Conservation (phyloP, 345 rosid genomes). For the Hypericum perforatum region DNA sequence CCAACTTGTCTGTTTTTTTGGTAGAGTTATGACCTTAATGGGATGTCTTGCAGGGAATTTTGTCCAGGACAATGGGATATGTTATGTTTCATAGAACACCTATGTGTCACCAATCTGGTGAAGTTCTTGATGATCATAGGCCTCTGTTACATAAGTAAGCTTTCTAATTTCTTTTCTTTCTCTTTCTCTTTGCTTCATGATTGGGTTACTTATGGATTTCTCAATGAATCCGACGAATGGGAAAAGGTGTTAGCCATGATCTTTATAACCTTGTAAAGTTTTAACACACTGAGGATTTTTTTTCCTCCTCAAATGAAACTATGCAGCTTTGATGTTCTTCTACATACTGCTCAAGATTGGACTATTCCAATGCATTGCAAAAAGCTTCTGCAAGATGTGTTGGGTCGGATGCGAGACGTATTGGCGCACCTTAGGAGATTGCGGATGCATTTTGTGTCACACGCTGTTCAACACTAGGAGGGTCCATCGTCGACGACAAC, state of each 20-base stretch:
- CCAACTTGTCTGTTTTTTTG: not conserved
- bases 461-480: constrained; percentile 36
- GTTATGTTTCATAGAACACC: constrained; percentile 65
- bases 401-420: constrained; percentile 50
- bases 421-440: constrained; percentile 40
- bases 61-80: constrained; percentile 70
- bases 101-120: constrained; percentile 50
- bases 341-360: constrained; percentile 61
- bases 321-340: constrained; percentile 54
- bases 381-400: constrained; percentile 61
- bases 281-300: no score
- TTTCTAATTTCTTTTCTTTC: not conserved
- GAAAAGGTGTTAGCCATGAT: no score
- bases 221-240: no score
- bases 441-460: constrained; percentile 40
- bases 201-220: not conserved
- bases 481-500: constrained; percentile 16
- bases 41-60: constrained; percentile 33
- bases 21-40: not conserved
- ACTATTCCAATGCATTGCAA: constrained; percentile 55
- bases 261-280: no score
- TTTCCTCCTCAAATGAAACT: not conserved
- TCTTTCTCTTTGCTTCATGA: not conserved
- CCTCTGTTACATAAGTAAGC: constrained; percentile 54
- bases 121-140: constrained; percentile 44